Base-by-base conservation (phyloP, 768 basidiomycete species). In the Boletus speciosus region DNA sequence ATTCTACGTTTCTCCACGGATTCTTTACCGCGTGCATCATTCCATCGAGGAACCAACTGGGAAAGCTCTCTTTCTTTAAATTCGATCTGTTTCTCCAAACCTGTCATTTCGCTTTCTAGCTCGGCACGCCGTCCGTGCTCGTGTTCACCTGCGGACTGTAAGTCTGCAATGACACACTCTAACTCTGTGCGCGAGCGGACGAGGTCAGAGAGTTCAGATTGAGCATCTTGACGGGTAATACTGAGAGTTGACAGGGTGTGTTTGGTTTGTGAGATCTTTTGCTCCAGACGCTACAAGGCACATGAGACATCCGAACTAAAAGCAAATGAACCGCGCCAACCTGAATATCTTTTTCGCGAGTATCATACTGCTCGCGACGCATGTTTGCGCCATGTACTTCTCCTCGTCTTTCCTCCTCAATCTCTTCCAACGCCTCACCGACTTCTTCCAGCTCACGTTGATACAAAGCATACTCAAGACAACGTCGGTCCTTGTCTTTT, bases 381-480 rank as follows among this genome's bases (percentile, higher is more conserved):
- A 86, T 74, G 66, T 97, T 97, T 2, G 90, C 86, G 12, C 81
- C 83, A 66, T 96, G 91, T 6, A 94, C 80, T 44, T 97, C 95
- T 7, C 85, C 76, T 55, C 83, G 76, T 49, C 92, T 78, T 57
- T 97, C 94, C 44, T 87, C 85, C 59, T 88, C 83, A 38, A 97
- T 90, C 67, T 91, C 86, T 35, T 90, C 93, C 51, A 99, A 69
- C 0, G 91, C 85, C 49, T 87, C 86, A 0, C 81, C 84, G 1
- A 96, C 93, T 60, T 98, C 96, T 55, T 90, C 85, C 37, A 98
- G 71, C 65, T 99, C 96, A 35, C 90, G 81, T 60, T 92, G 88
- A 71, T 97, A 93, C 57, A 98, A 72, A 0, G 94, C 93, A 67
- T 98, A 98, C 67, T 99, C 97, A 63, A 98, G 76, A 68, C 93